Conservation (phyloP, 768 basidiomycete species). For the Antrodiella citrinella region DNA sequence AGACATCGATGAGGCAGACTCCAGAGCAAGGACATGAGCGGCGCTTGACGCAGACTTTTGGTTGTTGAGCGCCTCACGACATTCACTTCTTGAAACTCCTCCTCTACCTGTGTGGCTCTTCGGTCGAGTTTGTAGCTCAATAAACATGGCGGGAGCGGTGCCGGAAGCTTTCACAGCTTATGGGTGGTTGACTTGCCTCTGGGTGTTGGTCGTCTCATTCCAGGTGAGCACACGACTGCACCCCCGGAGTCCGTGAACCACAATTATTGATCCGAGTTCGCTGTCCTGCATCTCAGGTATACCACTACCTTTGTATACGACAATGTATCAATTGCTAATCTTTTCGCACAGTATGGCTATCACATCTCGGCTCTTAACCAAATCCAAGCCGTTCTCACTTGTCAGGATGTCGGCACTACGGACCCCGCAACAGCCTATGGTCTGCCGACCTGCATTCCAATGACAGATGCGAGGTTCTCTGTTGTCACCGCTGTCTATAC, state of each 20-base stretch:
- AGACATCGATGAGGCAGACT: too few relatives aligned
- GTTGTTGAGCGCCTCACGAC: background rate
- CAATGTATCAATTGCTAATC: too few relatives aligned
- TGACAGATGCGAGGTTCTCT: constrained; percentile 73
- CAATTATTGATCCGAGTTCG: background rate
- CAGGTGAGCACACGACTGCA: constrained; percentile 23
- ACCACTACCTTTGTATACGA: too few relatives aligned
- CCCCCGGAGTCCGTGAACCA: background rate
- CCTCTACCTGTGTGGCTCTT: background rate
- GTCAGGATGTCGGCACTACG: constrained; percentile 28
- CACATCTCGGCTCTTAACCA: constrained; percentile 91
- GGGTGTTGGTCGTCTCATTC: constrained; percentile 60
- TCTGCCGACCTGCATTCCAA: constrained; percentile 70
- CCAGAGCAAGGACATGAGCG: too few relatives aligned
- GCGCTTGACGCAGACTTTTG: background rate
- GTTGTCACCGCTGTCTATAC: constrained; percentile 82
- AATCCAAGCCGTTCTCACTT: constrained; percentile 72
- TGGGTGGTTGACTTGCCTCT: constrained; percentile 59
- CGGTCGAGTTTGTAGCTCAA: background rate
- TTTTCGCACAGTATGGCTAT: constrained; percentile 66
- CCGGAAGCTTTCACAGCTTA: constrained; percentile 43
- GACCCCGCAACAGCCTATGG: constrained; percentile 22
- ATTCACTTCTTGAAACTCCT: background rate
- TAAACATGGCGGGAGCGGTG: constrained; percentile 2
- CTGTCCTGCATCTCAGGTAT: background rate